Percentiles rank a stretch among this genome's conserved stretches.
Conservation (phyloP, 2,329 filamentous ascomycete genomes). For the Pseudogymnoascus sp. region DNA sequence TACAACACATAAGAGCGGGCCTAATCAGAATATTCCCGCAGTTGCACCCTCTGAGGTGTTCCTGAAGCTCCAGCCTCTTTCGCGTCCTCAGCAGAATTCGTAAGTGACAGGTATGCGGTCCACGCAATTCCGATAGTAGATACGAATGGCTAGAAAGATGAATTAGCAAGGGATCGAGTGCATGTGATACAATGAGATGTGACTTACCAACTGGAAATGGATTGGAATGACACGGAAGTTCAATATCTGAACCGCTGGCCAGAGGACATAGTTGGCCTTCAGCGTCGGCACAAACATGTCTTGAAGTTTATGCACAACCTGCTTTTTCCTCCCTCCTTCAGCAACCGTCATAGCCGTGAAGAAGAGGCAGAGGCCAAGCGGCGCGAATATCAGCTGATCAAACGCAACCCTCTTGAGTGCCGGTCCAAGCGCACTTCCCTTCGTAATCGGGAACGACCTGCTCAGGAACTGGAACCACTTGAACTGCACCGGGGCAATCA, state of each 20-base stretch:
- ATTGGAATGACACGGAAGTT: constrained; percentile 95
- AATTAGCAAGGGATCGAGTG: constrained; percentile 11
- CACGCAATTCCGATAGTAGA: constrained; percentile 93
- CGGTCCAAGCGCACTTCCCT: constrained; percentile 62
- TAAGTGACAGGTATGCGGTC: constrained; percentile 92
- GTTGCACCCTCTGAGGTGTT: not conserved
- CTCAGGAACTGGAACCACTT: constrained; percentile 90
- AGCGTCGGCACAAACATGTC: constrained; percentile 91
- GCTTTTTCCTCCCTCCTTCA: constrained; percentile 79
- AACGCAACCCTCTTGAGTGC: constrained; percentile 85
- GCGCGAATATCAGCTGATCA: constrained; percentile 90
- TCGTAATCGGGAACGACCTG: constrained; percentile 73
- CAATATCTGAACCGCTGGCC: constrained; percentile 91
- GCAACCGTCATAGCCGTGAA: constrained; percentile 95
- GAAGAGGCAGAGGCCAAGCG: constrained; percentile 67
- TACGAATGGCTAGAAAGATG: constrained; percentile 69
- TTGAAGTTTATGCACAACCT: constrained; percentile 73
- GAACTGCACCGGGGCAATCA: constrained; percentile 92
- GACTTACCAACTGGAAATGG: constrained; percentile 87
- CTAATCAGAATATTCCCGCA: not conserved
- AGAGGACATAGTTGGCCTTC: constrained; percentile 91
- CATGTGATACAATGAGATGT: not conserved
- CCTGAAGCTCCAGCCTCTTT: constrained; percentile 14
- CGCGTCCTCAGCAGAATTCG: constrained; percentile 65
- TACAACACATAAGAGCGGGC: not conserved